Conservation (phyloP, 257 asterid genomes). For the Prunella vulgaris region DNA sequence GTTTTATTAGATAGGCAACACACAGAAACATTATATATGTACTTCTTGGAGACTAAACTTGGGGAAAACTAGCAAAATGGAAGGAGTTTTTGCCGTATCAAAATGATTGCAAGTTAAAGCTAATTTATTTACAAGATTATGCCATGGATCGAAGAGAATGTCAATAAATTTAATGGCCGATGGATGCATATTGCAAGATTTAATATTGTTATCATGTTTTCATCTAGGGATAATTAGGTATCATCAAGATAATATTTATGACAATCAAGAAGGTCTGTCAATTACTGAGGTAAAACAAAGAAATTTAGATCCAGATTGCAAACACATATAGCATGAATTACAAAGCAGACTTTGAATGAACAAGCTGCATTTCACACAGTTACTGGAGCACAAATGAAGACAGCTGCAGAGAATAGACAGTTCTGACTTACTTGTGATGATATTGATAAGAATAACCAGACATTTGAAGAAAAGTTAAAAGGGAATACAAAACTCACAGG, state of each 20-base stretch:
- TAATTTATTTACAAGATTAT: neutral
- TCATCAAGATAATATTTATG: neutral
- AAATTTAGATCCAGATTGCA: neutral
- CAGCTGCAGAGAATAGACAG: neutral
- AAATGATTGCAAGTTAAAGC: neutral
- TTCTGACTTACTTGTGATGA: constrained; percentile 3
- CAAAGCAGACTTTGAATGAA: neutral
- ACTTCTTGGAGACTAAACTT: neutral
- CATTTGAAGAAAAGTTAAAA: neutral
- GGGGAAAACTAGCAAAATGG: neutral
- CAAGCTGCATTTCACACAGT: neutral
- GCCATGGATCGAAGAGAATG: neutral
- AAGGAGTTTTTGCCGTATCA: neutral
- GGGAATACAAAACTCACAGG: constrained; percentile 45
- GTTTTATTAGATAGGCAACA: neutral
- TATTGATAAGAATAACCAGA: neutral
- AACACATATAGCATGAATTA: neutral
- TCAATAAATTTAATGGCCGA: neutral
- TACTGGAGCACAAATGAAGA: neutral
- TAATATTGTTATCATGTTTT: neutral
- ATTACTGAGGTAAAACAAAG: neutral
- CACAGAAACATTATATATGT: neutral
- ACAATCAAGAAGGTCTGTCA: neutral
- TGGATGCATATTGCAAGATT: neutral
- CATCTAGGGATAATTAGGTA: neutral